These are phyloP conservation scores for Fusarium coicis DNA, from an alignment of 2,329 filamentous ascomycete genomes.

Conservation along the genomic window DNA sequence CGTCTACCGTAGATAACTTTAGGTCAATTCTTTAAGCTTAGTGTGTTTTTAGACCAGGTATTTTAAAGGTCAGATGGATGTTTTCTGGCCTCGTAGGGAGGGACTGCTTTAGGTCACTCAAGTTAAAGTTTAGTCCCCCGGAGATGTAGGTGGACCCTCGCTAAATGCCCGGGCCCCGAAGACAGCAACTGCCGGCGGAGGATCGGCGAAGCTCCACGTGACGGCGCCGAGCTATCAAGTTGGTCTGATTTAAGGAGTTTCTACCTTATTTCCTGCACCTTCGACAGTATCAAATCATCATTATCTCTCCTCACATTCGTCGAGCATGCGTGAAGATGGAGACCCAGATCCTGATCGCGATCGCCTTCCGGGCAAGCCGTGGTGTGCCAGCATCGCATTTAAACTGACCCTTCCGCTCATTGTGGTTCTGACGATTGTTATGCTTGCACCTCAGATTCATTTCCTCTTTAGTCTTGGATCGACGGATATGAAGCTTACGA, in stretches of 20 bases:
- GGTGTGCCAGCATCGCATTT: conserved; percentile 24
- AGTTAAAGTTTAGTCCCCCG: conserved; percentile 1
- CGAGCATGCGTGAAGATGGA: conserved; percentile 25
- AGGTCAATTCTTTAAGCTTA: not conserved
- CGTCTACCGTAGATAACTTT: not conserved
- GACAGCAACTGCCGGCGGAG: conserved; percentile 12
- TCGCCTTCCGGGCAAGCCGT: not conserved
- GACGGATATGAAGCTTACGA: conserved; percentile 32
- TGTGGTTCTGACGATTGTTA: conserved; percentile 25
- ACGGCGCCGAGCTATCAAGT: conserved; percentile 18
- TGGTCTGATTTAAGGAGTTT: conserved; percentile 5
- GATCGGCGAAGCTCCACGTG: conserved; percentile 27
- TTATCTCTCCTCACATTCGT: not conserved
- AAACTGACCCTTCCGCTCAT: conserved; percentile 33
- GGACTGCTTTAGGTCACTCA: not conserved
- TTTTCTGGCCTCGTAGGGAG: not conserved
- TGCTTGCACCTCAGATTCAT: conserved; percentile 26
- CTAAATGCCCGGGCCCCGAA: not conserved
- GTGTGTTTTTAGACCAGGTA: not conserved
- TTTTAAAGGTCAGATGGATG: not conserved
- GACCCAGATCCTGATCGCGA: not conserved
- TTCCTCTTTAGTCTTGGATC: conserved; percentile 12
- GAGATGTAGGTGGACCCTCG: not conserved
- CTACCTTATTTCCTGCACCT: not conserved
- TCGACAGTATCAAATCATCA: not conserved